Evolutionary conservation across 2,329 filamentous ascomycete genomes (phyloP), one percentile per base, ranked within the genome.

Genomic region (Drechslerella coelobrocha): DNA sequence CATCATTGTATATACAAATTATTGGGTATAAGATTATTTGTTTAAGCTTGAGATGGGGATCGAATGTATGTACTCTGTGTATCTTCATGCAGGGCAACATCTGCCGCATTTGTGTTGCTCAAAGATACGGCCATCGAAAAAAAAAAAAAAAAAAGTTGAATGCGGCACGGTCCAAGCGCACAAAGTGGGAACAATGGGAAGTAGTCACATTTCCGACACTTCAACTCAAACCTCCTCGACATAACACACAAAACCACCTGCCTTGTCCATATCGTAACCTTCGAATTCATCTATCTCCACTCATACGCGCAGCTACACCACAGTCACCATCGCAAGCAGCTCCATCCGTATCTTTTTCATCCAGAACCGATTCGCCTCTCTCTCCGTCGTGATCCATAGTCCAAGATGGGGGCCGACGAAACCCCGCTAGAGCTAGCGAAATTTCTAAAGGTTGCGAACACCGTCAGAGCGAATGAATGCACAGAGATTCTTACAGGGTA

Each of bases 401-500:
- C 19, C 63, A 52, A 17, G 2, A 69, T 69, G 65, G 52, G 45
- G 26, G 65, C 57, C 29, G 65, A 59, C 10, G 59, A 69, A 52
- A 23, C 37, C 10, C 65, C 59, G 52, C 52, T 45, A 45, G 51
- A 57, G 12, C 65, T 69, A 29, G 52, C 51, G 34, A 62, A 69
- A 26, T 69, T 62, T 37, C 57, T 69, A 6, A 61, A 59, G 39
- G 27, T 57, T 21, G 65, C 56, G 14, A 69, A 57, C 31, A 59
- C 45, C 24, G 57, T 62, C 6, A 69, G 59, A 23, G 65, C 65
- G 19, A 56, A 54, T 10, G 65, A 69, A 29, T 45, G 51, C 2
- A 69, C 57, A 34, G 65, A 69, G 39, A 62, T 69, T 21, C 65
- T 69, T 24, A 59, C 43, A 1, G 57, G 65, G 65, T 69, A 48